A percentile compares a stretch with the other conserved stretches of the same genome.
Conservation (phyloP, 495 filamentous ascomycete species). For the Daldinia concentrica region DNA sequence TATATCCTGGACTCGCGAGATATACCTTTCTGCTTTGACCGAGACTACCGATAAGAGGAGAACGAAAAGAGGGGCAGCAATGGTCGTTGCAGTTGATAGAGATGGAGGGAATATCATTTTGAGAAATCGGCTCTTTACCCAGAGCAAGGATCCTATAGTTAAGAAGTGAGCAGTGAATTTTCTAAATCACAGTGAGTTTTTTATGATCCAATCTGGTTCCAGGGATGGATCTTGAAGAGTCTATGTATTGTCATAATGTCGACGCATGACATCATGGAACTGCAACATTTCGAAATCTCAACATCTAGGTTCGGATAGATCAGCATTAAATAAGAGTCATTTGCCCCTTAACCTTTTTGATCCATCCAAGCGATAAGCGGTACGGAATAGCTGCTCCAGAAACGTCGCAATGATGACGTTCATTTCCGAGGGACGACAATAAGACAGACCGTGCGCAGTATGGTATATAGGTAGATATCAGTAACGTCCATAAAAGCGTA, state of each 20-base stretch:
- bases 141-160: not conserved
- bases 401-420: conserved; percentile 31
- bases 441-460: conserved; percentile 1
- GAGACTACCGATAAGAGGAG: not conserved
- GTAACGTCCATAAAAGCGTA: not conserved
- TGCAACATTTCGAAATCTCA: conserved; percentile 16
- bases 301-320: conserved; percentile 16
- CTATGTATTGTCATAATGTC: conserved; percentile 20
- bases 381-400: conserved; percentile 11
- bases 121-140: not conserved
- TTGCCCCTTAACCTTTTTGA: not conserved
- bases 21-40: conserved; percentile 3
- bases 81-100: not conserved
- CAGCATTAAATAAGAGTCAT: not conserved
- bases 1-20: conserved; percentile 43
- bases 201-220: not conserved
- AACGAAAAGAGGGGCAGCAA: conserved; percentile 1
- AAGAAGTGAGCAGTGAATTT: not conserved
- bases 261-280: conserved; percentile 36
- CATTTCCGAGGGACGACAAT: not conserved
- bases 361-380: conserved; percentile 1
- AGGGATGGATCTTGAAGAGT: not conserved
- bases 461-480: conserved; percentile 3
- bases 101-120: conserved; percentile 9
- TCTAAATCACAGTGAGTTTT: not conserved